A percentile compares a stretch with the other conserved stretches of the same genome.
Evolutionary conservation across 108 stramenopile genomes (phyloP).

Genomic region (Hondaea fermentalgiana): DNA sequence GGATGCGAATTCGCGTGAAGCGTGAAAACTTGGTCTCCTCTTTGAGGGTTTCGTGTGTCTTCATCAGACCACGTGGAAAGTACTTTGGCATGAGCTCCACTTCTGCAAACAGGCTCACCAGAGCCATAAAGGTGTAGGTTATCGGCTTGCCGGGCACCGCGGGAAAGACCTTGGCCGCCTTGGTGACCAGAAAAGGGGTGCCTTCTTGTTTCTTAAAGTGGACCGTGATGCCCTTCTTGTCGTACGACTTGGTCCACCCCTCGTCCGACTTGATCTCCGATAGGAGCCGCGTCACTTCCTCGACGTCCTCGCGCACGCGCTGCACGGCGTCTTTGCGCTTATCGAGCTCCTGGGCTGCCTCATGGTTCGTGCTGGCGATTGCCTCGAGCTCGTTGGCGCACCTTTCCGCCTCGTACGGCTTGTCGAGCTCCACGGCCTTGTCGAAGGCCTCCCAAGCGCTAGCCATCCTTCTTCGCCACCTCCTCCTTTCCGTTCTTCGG

Average conservation of each 20-base stretch:
- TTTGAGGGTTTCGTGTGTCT: not conserved
- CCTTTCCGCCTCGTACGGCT: not conserved
- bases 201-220: not conserved
- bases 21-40: constrained; percentile 3
- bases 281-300: not conserved
- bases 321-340: not conserved
- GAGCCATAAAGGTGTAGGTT: not conserved
- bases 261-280: not conserved
- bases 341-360: not conserved
- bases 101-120: not conserved
- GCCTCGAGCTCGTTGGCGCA: not conserved
- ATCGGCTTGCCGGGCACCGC: not conserved
- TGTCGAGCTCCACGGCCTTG: not conserved
- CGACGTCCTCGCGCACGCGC: not conserved
- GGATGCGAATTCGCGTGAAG: not conserved
- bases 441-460: not conserved
- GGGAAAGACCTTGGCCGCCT: not conserved
- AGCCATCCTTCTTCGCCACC: not conserved
- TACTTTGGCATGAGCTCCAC: constrained; percentile 8
- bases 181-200: constrained; percentile 6
- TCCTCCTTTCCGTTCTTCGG: not conserved
- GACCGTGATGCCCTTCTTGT: not conserved
- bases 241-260: not conserved
- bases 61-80: not conserved
- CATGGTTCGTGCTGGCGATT: not conserved